Evolutionary conservation across 495 filamentous ascomycete species (phyloP).

Genomic region (Penicillium egyptiacum): DNA sequence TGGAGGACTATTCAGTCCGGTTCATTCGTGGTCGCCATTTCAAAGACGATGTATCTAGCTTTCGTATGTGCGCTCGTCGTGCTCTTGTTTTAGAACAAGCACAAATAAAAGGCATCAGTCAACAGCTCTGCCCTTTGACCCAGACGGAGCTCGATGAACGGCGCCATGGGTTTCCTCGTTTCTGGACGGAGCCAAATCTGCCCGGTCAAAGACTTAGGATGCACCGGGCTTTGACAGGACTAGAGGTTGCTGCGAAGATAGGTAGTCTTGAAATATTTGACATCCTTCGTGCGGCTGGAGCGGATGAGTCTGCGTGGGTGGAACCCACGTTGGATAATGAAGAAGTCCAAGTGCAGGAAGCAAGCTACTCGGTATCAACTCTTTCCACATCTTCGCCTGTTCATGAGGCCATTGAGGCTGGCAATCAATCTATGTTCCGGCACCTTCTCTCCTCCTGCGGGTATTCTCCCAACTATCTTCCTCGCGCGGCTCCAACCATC

Average conservation of each 20-base stretch:
- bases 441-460: not conserved
- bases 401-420: not conserved
- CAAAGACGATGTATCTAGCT: conserved; percentile 1
- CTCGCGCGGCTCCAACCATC: not conserved
- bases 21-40: conserved; percentile 13
- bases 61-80: not conserved
- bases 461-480: conserved; percentile 1
- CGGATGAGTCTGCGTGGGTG: conserved; percentile 3
- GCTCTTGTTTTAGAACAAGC: not conserved
- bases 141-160: conserved; percentile 19
- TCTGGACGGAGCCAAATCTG: conserved; percentile 23
- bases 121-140: conserved; percentile 9
- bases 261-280: not conserved
- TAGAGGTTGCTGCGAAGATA: conserved; percentile 16
- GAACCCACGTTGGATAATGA: too few species aligned
- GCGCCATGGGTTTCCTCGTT: conserved; percentile 14
- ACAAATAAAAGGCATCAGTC: conserved; percentile 4
- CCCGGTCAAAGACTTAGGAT: conserved; percentile 11
- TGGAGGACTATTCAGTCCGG: conserved; percentile 11
- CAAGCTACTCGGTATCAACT: not conserved
- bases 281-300: not conserved
- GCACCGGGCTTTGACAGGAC: conserved; percentile 7
- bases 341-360: not conserved
- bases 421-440: not conserved
- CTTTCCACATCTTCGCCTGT: not conserved